phyloP scores from a whole-genome alignment of 1,284 basidiomycete genomes.

The Cutaneotrichosporon spelunceum region DNA sequence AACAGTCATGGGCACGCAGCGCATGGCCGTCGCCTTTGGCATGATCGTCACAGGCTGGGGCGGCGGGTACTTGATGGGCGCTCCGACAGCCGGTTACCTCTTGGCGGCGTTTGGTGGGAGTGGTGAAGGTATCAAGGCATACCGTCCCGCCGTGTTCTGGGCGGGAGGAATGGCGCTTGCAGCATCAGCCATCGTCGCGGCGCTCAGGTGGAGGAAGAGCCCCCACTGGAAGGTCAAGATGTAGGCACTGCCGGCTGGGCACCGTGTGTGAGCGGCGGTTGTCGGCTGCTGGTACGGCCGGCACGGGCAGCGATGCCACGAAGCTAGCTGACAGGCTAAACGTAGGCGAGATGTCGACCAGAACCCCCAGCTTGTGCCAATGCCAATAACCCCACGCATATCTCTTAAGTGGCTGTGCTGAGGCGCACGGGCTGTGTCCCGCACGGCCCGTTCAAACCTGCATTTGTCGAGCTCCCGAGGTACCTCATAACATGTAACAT shows the following conservation, averaged over 20 bases:
- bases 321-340: background rate
- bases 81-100: constrained; percentile 34
- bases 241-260: constrained; percentile 8
- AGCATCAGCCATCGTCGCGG: constrained; percentile 4
- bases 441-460: background rate
- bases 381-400: too few relatives aligned
- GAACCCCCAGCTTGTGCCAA: too few relatives aligned
- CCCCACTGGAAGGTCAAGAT: constrained; percentile 6
- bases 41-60: constrained; percentile 33
- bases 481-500: background rate
- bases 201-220: constrained; percentile 14
- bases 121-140: constrained; percentile 25
- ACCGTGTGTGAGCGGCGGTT: too few relatives aligned
- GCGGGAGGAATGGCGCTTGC: constrained; percentile 28
- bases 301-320: background rate
- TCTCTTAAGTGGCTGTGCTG: background rate
- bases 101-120: constrained; percentile 28
- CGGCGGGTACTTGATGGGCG: constrained; percentile 33
- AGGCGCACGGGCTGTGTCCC: background rate
- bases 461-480: background rate
- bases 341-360: too few relatives aligned
- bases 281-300: too few relatives aligned
- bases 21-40: constrained; percentile 30
- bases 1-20: constrained; percentile 23
- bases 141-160: constrained; percentile 36